Evolutionary conservation across 129 eudicot genomes (phyloP), one percentile per base, ranked within the genome.

Genomic region (Lactuca saligna): DNA sequence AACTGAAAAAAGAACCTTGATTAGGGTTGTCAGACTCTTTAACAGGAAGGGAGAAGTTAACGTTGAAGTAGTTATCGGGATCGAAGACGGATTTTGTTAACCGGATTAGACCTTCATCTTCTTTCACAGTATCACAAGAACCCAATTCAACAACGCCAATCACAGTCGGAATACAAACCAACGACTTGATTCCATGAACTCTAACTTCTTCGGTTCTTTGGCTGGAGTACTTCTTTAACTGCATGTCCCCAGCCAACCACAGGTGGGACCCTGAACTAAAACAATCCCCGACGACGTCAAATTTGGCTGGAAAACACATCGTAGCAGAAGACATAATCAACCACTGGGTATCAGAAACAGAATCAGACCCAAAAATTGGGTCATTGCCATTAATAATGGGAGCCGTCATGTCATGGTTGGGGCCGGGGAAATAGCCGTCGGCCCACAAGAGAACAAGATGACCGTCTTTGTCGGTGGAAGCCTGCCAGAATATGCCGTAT

Each of bases 401-500:
- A 3, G 25, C 17, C 7, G 17, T 11, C 55, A 35, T 13, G 66
- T 51, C 64, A 37, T 7, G 20, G 60, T 74, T 70, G 57, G 51
- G 42, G 55, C 72, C 80, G 2, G 70, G 75, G 44, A 72, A 76
- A 44, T 82, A 80, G 10, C 79, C 82, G n/a, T 82, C 87, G 7
- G 71, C 90, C 86, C 90, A 85, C 1, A 65, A 58, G 39, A 82
- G 76, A 33, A 85, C 66, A 51, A 59, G 63, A 17, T 71, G 63
- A 54, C 68, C 76, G 37, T 77, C 15, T 8, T 53, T 25, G 31
- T 79, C 82, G 54, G 49, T 79, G 1, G 82, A 57, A 3, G 86
- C 80, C 34, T 72, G 84, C 90, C 90, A 85, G 54, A 81, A 79
- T 5, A 82, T 82, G 81, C 72, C 81, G 60, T 82, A 85, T 17